Base-by-base conservation (phyloP, 108 stramenopile species). In the Aurantiochytrium sp. region DNA sequence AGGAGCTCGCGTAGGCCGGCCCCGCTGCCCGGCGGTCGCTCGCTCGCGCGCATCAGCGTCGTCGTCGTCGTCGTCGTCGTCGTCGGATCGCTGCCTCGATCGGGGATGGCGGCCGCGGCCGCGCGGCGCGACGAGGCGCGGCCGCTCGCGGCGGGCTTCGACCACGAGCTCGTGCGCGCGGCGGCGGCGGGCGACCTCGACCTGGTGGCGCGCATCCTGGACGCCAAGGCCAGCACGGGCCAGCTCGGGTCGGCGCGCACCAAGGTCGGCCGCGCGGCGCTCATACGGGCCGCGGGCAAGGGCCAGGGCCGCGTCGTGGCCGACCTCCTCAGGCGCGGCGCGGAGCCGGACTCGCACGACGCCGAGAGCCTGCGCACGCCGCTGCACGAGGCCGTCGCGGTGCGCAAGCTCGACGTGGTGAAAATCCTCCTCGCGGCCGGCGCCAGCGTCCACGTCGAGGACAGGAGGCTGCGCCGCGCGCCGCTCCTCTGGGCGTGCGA, bases 211-310 rank as follows among this genome's bases (percentile, higher is more conserved):
- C 21, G 42, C n/a, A 39, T 81, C 27, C 69, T 81, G 6, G 69
- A 81, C 69, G 69, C 37, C 41, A 39, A 45, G 24, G 69, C 69
- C 6, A 81, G 69, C 69, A 81, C 69, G 10, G 69, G 69, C 69
- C 69, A 81, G 22, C 69, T 81, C 42, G 69, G 69, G 37, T 45
- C 69, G 45, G 69, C 69, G 6, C 45, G 22, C 12, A 81, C 41
- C 37, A 81, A 81, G 42, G 22, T 45, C 22, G 69, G 69, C 10
- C 37, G 69, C 24, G 69, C 69, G n/a, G 69, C 69, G 6, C 69
- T 81, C 42, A 81, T 81, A 4, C 37, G 42, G 15, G 69, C 69
- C 4, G 37, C 41, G 24, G 69, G 37, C 22, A 45, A 39, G 41
- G 69, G 69, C 4, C 37, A 81, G 42, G 15, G 4, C 24, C 10